Base-by-base conservation (phyloP, 2,329 filamentous ascomycete species). In the Sporothrix inflata region DNA sequence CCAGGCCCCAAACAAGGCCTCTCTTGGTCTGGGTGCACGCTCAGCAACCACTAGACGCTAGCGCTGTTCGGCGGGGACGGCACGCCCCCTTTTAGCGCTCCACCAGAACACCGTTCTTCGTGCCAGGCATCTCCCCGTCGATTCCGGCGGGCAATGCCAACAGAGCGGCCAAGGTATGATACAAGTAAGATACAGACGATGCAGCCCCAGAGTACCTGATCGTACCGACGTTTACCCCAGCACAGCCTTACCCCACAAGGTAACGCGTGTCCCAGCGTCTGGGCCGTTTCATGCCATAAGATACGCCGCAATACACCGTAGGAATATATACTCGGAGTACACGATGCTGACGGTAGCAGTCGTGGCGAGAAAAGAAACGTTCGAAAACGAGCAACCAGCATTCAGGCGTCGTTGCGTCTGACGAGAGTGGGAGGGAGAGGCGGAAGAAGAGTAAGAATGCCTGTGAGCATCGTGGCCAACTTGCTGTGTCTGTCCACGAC, bases 1-100 rank as follows among this genome's bases (percentile, higher is more conserved):
- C 55, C 55, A 60, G n/a, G 34, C 11, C 11, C 38, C 38, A 24
- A 27, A 19, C 53, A 30, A 57, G 57, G n/a, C 30, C 34, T 61
- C 9, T 40, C 42, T 14, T 30, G 42, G 63, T 16, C 24, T n/a
- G 24, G 24, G 42, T 14, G 24, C 63, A 47, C 40, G 27, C 42
- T 49, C 45, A 66, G 45, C 24, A n/a, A 45, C 61, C 63, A 66
- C 63, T 66, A 66, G 42, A 68, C 47, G 45, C 45, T 49, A 68
- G 65, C 45, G 45, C 47, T 53, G 19, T 27, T 53, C 9, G 27
- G 11, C 14, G 47, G 24, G 47, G 11, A 21, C 49, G 60, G 38
- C 60, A 27, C 60, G 38, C 60, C 60, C 38, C 38, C 60, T 27
- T 45, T 45, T 5, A 45, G 38, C 38, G 16, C 53, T 34, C 19